Evolutionary conservation across 2,329 filamentous ascomycete species (phyloP).

Genomic region (Albifimbria verrucaria): DNA sequence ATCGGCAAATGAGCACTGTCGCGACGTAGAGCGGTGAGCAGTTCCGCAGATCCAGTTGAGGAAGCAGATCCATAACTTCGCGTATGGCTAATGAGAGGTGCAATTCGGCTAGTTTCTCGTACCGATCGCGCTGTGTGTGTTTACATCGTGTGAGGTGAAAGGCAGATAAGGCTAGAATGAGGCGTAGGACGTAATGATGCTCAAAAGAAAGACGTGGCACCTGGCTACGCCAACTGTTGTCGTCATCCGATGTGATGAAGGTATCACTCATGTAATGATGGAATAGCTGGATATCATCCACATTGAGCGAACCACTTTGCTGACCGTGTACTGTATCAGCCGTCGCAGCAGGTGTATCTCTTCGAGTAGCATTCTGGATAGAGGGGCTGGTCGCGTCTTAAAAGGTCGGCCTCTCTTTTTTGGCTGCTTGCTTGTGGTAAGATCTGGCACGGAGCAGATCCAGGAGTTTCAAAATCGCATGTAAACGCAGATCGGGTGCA

Average conservation of each 20-base stretch:
- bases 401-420: background rate
- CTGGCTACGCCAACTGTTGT: background rate
- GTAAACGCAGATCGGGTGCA: background rate
- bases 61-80: slow-evolving; percentile 1
- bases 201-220: slow-evolving; percentile 1
- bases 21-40: slow-evolving; percentile 3
- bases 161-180: slow-evolving; percentile 1
- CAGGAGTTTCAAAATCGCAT: background rate
- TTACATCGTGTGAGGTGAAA: background rate
- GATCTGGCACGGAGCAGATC: background rate
- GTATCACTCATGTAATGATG: background rate
- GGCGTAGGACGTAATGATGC: background rate
- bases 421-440: background rate
- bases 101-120: background rate
- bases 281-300: background rate
- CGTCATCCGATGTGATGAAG: background rate
- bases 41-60: background rate
- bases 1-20: slow-evolving; percentile 2
- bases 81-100: background rate
- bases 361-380: background rate
- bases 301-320: background rate
- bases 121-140: background rate
- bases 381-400: background rate
- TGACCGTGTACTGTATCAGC: background rate
- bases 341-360: background rate